Conservation (phyloP, 148 eudicot genomes). For the Salicornia ramosissima region DNA sequence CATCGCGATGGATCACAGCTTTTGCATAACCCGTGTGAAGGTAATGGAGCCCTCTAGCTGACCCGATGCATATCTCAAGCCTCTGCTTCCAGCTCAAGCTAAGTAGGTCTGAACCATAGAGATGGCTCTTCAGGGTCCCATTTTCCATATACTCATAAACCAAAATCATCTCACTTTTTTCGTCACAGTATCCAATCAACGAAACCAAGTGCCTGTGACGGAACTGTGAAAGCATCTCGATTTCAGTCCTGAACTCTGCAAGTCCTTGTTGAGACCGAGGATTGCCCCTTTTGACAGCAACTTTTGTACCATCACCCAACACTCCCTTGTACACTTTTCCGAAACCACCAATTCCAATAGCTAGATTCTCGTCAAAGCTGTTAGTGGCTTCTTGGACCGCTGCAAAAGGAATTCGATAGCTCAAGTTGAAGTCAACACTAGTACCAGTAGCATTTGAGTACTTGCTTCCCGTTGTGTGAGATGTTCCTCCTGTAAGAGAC, state of each 20-base stretch:
- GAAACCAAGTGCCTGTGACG: conserved; percentile 93
- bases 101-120: conserved; percentile 69
- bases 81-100: conserved; percentile 83
- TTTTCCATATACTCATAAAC: conserved; percentile 97
- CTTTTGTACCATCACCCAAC: conserved; percentile 64
- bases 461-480: conserved; percentile 65
- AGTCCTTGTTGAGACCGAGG: conserved; percentile 92
- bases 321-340: conserved; percentile 86
- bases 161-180: conserved; percentile 82
- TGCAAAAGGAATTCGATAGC: conserved; percentile 65
- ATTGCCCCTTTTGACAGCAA: conserved; percentile 88
- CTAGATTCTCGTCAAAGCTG: conserved; percentile 71
- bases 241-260: conserved; percentile 84
- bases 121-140: conserved; percentile 76
- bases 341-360: conserved; percentile 89
- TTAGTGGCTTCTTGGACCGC: conserved; percentile 70
- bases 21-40: conserved; percentile 89
- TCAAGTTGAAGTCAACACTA: conserved; percentile 46
- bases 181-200: conserved; percentile 86
- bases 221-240: conserved; percentile 82
- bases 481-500: conserved; percentile 48
- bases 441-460: conserved; percentile 49
- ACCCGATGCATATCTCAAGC: conserved; percentile 87
- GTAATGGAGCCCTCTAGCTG: conserved; percentile 92
- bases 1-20: conserved; percentile 90